These are phyloP conservation scores for Eucalyptus rudis DNA, from an alignment of 345 rosid genomes.

Conservation along the genomic window DNA sequence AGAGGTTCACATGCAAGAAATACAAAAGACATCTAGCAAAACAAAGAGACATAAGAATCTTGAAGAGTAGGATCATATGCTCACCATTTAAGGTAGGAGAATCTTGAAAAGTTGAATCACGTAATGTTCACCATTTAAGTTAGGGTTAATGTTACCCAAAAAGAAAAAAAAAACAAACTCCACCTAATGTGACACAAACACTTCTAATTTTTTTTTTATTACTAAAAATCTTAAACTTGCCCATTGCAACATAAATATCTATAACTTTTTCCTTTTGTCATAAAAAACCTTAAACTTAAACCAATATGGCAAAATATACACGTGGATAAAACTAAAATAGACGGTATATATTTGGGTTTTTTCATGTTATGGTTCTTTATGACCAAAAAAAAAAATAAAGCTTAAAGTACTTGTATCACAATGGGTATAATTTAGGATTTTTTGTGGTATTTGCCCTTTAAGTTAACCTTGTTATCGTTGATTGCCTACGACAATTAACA, in stretches of 20 bases:
- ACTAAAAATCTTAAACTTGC: no score
- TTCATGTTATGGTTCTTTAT: background rate
- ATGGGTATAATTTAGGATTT: no score
- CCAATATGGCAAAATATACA: background rate
- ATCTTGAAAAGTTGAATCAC: background rate
- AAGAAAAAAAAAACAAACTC: background rate
- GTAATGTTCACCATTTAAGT: background rate
- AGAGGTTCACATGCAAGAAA: background rate
- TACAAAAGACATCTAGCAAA: background rate
- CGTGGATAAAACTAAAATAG: background rate
- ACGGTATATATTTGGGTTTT: background rate
- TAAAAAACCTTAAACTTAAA: background rate
- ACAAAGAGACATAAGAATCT: background rate
- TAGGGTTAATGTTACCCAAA: background rate
- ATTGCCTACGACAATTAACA: background rate
- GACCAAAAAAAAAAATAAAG: no score
- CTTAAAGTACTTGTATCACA: background rate
- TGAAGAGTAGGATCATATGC: background rate
- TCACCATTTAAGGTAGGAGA: background rate
- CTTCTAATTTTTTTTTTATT: no score
- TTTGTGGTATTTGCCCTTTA: no score
- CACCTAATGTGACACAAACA: background rate
- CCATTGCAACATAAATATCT: no score
- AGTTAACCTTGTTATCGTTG: background rate
- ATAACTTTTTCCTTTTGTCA: background rate